phyloP scores from a whole-genome alignment of 108 stramenopile genomes.

The Cylindrotheca fusiformis region DNA sequence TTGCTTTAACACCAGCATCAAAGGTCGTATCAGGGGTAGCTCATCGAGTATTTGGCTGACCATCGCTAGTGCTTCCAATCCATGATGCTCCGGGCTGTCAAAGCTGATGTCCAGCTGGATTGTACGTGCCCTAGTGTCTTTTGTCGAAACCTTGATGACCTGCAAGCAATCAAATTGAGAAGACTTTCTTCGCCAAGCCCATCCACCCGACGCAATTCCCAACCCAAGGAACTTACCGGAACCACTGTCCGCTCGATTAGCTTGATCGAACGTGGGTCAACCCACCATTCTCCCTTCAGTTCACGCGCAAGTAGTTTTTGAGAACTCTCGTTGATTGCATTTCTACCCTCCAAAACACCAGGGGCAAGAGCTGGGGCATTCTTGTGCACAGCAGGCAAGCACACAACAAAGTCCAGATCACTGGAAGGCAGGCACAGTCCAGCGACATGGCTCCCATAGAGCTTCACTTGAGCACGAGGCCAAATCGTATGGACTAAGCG shows the following conservation, averaged over 20 bases:
- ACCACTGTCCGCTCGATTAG: slow-evolving; percentile 79
- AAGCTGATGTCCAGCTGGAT: slow-evolving; percentile 82
- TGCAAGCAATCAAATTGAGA: no score
- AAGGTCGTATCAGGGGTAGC: slow-evolving; percentile 69
- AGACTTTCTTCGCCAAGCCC: no score
- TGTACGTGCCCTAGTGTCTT: slow-evolving; percentile 68
- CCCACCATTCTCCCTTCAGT: slow-evolving; percentile 84
- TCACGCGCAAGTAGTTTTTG: slow-evolving; percentile 90
- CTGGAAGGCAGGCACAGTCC: slow-evolving; percentile 84
- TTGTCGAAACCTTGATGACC: slow-evolving; percentile 80
- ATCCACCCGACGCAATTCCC: no score
- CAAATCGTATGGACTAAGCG: slow-evolving; percentile 66
- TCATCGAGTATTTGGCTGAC: slow-evolving; percentile 60
- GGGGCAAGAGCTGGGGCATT: slow-evolving; percentile 87
- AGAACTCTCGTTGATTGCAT: slow-evolving; percentile 91
- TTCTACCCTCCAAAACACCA: slow-evolving; percentile 91
- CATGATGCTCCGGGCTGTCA: slow-evolving; percentile 80
- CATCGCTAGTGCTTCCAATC: slow-evolving; percentile 67
- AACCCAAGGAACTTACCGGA: slow-evolving; percentile 41
- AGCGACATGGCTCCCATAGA: slow-evolving; percentile 87
- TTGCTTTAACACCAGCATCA: slow-evolving; percentile 80
- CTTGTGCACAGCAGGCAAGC: slow-evolving; percentile 90
- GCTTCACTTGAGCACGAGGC: slow-evolving; percentile 82
- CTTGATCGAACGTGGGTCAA: slow-evolving; percentile 82
- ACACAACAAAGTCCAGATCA: slow-evolving; percentile 93